A percentile compares a stretch with the other conserved stretches of the same genome.
Conservation (phyloP, 2,329 filamentous ascomycete genomes). For the Aspergillus sp. region DNA sequence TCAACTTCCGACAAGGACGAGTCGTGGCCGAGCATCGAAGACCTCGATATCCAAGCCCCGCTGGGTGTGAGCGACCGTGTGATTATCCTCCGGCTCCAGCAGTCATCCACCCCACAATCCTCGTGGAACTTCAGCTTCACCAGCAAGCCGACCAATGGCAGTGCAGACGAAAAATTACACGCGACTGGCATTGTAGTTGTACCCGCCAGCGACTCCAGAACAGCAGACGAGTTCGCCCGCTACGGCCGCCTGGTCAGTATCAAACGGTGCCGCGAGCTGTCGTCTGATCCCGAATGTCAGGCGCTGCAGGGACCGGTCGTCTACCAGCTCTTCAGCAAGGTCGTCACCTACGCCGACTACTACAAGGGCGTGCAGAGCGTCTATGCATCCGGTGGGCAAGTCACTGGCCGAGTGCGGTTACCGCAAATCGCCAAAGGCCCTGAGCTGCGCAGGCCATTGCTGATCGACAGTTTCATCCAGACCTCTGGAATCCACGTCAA, state of each 20-base stretch:
- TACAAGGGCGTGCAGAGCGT: constrained; percentile 5
- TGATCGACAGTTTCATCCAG: constrained; percentile 12
- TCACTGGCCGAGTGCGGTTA: neutral
- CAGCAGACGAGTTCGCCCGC: neutral
- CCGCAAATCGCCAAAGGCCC: neutral
- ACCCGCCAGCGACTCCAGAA: neutral
- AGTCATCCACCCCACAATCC: neutral
- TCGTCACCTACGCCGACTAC: constrained; percentile 6
- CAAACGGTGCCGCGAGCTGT: neutral
- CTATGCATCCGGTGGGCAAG: neutral
- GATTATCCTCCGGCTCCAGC: neutral
- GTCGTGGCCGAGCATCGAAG: neutral
- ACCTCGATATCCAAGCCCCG: constrained; percentile 6
- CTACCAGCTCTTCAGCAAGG: constrained; percentile 1
- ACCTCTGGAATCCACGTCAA: constrained; percentile 1
- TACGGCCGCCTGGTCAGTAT: neutral
- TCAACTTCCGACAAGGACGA: neutral
- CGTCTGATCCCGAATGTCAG: neutral
- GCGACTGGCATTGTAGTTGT: neutral
- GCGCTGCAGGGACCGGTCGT: neutral
- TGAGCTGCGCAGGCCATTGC: neutral
- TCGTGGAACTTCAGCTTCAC: constrained; percentile 1
- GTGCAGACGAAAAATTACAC: neutral
- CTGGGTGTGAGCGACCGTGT: neutral
- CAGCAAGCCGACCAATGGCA: neutral